Evolutionary conservation across 345 rosid species (phyloP).

Genomic region (Salix purpurea): DNA sequence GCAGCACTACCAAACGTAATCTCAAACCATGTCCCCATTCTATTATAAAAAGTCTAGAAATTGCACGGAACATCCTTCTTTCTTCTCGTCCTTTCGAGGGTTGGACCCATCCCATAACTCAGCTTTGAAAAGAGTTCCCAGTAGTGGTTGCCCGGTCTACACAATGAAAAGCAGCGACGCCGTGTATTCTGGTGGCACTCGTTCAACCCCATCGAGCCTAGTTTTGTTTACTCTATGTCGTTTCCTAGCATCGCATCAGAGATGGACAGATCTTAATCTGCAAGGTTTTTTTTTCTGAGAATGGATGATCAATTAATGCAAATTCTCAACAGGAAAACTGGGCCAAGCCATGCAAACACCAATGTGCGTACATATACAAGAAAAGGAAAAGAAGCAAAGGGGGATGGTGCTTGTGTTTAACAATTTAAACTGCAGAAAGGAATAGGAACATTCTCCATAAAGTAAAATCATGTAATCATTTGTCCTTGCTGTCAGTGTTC

Average conservation of each 20-base stretch:
- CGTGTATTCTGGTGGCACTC: background rate
- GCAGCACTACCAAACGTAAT: background rate
- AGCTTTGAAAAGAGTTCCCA: background rate
- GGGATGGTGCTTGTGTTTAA: background rate
- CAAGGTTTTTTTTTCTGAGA: background rate
- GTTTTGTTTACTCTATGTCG: background rate
- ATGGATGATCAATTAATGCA: background rate
- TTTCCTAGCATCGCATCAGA: background rate
- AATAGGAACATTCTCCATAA: background rate
- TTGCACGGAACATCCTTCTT: background rate
- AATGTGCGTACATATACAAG: too few species aligned
- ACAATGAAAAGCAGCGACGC: too few species aligned
- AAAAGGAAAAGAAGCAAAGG: background rate
- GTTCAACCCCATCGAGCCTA: background rate
- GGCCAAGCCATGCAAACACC: background rate
- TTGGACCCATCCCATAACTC: background rate
- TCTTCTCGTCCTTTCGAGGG: background rate
- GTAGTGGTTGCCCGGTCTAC: background rate
- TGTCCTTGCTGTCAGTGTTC: constrained; percentile 25
- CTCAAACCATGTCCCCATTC: background rate
- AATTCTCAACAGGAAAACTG: background rate
- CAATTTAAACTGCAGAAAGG: background rate
- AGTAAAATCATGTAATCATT: constrained; percentile 19
- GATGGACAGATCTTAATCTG: background rate
- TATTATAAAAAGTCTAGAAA: background rate